phyloP scores from a whole-genome alignment of 164 flowering plant genomes.

The Santalum album region DNA sequence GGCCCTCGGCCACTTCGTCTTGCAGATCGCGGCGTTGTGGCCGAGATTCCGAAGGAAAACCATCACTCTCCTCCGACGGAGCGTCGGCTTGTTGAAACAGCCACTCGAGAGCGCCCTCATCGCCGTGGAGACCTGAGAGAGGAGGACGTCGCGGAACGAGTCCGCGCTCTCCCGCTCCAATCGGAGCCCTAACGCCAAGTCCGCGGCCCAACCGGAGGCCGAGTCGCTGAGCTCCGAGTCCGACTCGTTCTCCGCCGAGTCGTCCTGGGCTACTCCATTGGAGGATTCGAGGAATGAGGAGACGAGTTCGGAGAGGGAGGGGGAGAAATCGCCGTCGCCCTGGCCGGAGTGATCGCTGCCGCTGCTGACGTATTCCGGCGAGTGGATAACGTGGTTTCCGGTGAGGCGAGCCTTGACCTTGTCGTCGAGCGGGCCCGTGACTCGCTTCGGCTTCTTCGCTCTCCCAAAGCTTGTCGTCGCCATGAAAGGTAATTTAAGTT shows the following conservation, averaged over 20 bases:
- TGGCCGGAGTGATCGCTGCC: conserved; percentile 64
- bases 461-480: too few species aligned
- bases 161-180: conserved; percentile 16
- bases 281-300: conserved; percentile 37
- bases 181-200: conserved; percentile 2
- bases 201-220: conserved; percentile 6
- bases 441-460: conserved; percentile 21
- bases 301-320: conserved; percentile 52
- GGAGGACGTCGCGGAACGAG: conserved; percentile 20
- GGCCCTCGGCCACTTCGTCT: conserved; percentile 56
- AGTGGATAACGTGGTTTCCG: conserved; percentile 21
- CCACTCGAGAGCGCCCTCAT: conserved; percentile 19
- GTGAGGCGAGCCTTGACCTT: conserved; percentile 40
- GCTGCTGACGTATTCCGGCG: conserved; percentile 31
- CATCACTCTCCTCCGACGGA: conserved; percentile 47
- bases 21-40: conserved; percentile 80
- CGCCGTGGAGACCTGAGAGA: conserved; percentile 30
- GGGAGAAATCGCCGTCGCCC: conserved; percentile 18
- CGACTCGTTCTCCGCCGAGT: conserved; percentile 6
- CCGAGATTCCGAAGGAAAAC: conserved; percentile 39
- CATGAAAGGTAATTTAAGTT: too few species aligned
- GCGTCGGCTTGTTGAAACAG: conserved; percentile 12
- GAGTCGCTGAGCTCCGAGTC: conserved; percentile 25
- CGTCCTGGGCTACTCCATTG: background rate
- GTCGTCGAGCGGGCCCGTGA: conserved; percentile 54